Base-by-base conservation (phyloP, 176 grass and related monocot genomes). In the Echinochloa phyllopogon region DNA sequence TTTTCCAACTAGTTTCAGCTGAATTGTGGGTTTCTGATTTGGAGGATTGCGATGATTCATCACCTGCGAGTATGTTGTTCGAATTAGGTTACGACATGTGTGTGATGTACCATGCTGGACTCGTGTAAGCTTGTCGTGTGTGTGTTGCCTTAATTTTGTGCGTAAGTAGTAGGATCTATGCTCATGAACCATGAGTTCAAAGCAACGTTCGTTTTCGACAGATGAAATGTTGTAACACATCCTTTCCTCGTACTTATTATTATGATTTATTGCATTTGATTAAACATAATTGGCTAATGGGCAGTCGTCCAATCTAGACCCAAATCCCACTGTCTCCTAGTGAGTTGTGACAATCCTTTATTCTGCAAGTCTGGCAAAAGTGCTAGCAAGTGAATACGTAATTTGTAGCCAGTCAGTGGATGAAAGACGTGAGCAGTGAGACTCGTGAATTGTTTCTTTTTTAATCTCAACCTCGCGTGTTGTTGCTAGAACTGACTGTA, bases 1-100 rank as follows among this genome's bases (percentile, higher is more conserved):
- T 81, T 81, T 81, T 86, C 59, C 5, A 61, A 42, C 55, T 8
- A 11, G 6, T 66, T 87, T 80, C 58, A 74, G 69, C 37, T 43
- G 50, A 68, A 37, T 47, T 85, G 10, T 44, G 49, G 83, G 4
- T 44, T 55, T 77, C 15, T 27, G 1, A 24, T 77, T 53, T 77
- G 9, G 37, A 74, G 36, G 48, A 51, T 40, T 64, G 20, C 7
- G 17, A 49, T 44, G 41, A 73, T 83, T 36, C 44, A n/a, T 44
- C 37, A 23, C 53, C 9, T 16, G 1, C 38, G 73, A 77, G 36
- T 18, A 40, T 81, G 48, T 47, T 33, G 15, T 81, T 72, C 47
- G 17, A 65, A 24, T 81, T 69, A 43, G 25, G 49, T 42, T 58
- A 18, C 8, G 3, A 37, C 63, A 68, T 53, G 62, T 40, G 25